phyloP scores from a whole-genome alignment of 257 asterid genomes.

The Fraxinus excelsior region DNA sequence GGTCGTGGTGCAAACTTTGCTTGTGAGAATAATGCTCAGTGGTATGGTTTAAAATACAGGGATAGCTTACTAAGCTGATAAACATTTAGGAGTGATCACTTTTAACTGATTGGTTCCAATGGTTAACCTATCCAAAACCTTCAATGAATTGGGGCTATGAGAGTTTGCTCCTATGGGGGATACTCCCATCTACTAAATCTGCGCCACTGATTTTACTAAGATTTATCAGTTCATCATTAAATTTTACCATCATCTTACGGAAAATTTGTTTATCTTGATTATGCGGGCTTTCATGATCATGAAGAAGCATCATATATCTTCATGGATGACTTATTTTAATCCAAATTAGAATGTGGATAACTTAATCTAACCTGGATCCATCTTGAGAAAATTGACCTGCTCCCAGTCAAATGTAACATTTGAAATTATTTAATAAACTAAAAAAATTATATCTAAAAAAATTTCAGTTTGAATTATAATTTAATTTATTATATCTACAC shows the following conservation, averaged over 20 bases:
- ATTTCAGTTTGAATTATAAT: neutral
- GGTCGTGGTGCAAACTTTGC: neutral
- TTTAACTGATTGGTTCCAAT: neutral
- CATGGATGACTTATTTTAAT: neutral
- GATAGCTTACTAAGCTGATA: neutral
- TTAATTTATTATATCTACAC: no score
- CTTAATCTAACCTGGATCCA: neutral
- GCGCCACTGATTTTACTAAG: neutral
- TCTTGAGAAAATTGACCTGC: neutral
- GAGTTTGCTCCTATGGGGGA: neutral
- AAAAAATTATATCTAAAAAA: no score
- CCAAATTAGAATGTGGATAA: neutral
- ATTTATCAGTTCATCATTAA: no score
- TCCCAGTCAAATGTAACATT: neutral
- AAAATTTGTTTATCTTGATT: neutral
- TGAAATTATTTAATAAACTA: neutral
- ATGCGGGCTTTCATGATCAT: neutral
- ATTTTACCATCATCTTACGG: no score
- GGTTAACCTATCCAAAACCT: neutral
- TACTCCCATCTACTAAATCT: neutral
- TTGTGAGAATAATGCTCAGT: neutral
- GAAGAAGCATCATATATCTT: constrained; percentile 2
- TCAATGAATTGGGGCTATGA: neutral
- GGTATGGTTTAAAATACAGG: neutral
- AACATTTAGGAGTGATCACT: neutral